Base-by-base conservation (phyloP, 305 asterid genomes). In the Ajuga reptans region DNA sequence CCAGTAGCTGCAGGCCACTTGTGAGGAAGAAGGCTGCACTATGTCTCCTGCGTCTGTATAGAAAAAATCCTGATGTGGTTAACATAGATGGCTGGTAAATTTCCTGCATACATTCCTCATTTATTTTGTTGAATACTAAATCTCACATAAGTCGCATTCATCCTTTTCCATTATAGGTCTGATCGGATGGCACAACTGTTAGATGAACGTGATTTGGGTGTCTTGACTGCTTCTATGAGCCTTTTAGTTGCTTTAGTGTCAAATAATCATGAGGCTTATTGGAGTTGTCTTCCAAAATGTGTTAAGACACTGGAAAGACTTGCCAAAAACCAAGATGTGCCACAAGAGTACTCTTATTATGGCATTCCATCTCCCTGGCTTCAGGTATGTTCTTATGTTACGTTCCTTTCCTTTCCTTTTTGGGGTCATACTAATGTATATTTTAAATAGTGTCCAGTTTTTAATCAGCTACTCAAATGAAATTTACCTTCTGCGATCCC, bases 291-390 rank as follows among this genome's bases (percentile, higher is more conserved):
- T 75, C 96, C 99, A 33, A 94, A 94, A 78, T 94, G 99, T 78
- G 99, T 94, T 39, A 89, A 80, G 80, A 77, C 75, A 73, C 74
- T 94, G 83, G 99, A 94, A 85, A 89, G 99, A 80, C 91, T 94
- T 75, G 90, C 95, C 9, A 86, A 93, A 82, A 91, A 81, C 78
- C 99, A 94, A 79, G 99, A 94, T 75, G 78, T 94, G 74, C 99
- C 99, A 56, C 99, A 94, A 83, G 99, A 94, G 73, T 94, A 94
- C 83, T 89, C 98, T 72, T 94, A 94, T 50, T 91, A 94, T 85
- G 99, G 98, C 60, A 91, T 94, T 75, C 98, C 99, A 70, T 94
- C 99, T 72, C 99, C 99, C 39, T 94, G 99, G 99, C 97, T 94
- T 82, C 98, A 94, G 98, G 99, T 93, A 57, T 77, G 87, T 15